A percentile compares a stretch with the other conserved stretches of the same genome.
Evolutionary conservation across 768 basidiomycete species (phyloP).

Genomic region (Tephrocybe sp.): DNA sequence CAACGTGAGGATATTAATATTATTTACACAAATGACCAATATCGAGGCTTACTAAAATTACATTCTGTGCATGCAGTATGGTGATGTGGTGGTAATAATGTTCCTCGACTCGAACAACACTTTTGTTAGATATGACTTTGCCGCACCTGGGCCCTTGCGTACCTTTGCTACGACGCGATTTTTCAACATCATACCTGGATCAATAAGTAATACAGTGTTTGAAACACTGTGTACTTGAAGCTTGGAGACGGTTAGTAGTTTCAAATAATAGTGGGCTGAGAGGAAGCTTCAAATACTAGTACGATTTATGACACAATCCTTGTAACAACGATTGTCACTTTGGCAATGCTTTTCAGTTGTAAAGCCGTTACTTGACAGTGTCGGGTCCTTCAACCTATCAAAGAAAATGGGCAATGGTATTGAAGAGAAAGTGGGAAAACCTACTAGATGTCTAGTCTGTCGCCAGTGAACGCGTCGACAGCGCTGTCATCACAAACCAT

Average conservation of each 20-base stretch:
- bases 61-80: conserved; percentile 9
- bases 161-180: conserved; percentile 30
- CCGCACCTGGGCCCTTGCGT: conserved; percentile 23
- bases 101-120: conserved; percentile 25
- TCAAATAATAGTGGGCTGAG: too few relatives aligned
- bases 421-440: too few relatives aligned
- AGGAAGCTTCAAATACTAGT: too few relatives aligned
- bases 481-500: too few relatives aligned
- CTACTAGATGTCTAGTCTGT: conserved; percentile 1
- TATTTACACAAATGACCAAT: neutral
- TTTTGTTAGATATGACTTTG: conserved; percentile 28
- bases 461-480: too few relatives aligned
- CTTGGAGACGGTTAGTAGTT: too few relatives aligned
- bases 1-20: conserved; percentile 5
- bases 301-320: too few relatives aligned
- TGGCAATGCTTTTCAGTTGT: too few relatives aligned
- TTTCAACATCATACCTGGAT: too few relatives aligned
- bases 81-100: conserved; percentile 8
- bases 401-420: neutral
- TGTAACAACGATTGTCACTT: too few relatives aligned
- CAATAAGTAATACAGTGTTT: too few relatives aligned
- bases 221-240: too few relatives aligned
- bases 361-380: neutral
- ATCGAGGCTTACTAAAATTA: conserved; percentile 1
- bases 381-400: neutral